Evolutionary conservation across 1,139 yeast species (phyloP), one percentile per base, ranked within the genome.

Genomic region (Suhomyces ambrosiae): DNA sequence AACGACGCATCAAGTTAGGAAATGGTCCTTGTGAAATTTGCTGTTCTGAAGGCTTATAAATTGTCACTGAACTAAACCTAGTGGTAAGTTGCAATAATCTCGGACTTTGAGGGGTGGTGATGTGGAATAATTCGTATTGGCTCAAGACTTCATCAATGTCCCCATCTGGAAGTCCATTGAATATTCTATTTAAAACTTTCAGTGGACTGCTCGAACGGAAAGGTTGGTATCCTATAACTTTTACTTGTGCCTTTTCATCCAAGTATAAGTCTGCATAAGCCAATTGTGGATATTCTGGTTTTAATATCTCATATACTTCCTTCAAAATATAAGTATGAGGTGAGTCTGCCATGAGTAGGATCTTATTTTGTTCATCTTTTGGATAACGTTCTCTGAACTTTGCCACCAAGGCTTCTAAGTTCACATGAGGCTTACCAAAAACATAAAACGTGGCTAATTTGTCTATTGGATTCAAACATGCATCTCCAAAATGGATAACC

Each of bases 401-500:
- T 0, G 47, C 47, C 0, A 68, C 45, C 1, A 77, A 46, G 0
- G 37, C 33, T 0, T 56, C 62, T 2, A 62, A 12, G 42, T 81
- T 73, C 18, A 82, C 44, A 11, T 57, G 59, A 0, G 94, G 90
- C 38, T 67, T 71, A 2, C 96, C 96, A 57, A 87, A 79, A 0
- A 86, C 83, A 55, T 86, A 89, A 0, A 81, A 79, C 0, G 89
- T 86, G 0, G 86, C 79, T n/a, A 86, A 58, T 33, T 76, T 79
- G 30, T 76, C 80, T 5, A 87, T 81, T 0, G 90, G 84, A 48
- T 86, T 89, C 52, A 92, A 64, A 60, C 98, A 92, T 0, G 97
- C 94, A 56, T 88, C 95, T 3, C 99, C 99, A 60, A 89, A 88
- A 60, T 92, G 98, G 1, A 90, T 80, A 21, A 94, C 88, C 8